These are phyloP conservation scores for Sphaerostilbella broomeana DNA, from an alignment of 2,329 filamentous ascomycete species.

Conservation along the genomic window DNA sequence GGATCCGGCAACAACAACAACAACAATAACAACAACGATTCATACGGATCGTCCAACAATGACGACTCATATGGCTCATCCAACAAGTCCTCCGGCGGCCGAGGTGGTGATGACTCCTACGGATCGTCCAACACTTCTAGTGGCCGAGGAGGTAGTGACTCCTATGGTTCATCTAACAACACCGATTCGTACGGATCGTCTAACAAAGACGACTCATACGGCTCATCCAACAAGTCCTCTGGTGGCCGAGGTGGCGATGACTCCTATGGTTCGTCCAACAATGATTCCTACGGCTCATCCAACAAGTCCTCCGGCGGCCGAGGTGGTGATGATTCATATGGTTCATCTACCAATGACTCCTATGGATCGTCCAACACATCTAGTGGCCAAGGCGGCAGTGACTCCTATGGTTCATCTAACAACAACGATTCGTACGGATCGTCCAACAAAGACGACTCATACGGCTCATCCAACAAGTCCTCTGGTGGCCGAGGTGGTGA, in stretches of 20 bases:
- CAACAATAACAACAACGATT: conserved; percentile 8
- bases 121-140: conserved; percentile 13
- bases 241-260: conserved; percentile 14
- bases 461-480: conserved; percentile 15
- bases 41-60: conserved; percentile 5
- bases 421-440: conserved; percentile 6
- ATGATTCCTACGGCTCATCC: conserved; percentile 17
- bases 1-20: conserved; percentile 16
- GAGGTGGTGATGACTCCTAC: conserved; percentile 12
- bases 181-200: conserved; percentile 16
- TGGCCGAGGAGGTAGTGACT: no score
- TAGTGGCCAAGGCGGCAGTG: conserved; percentile 4
- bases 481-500: conserved; percentile 3
- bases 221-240: conserved; percentile 5
- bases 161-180: conserved; percentile 16
- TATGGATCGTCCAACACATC: conserved; percentile 10
- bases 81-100: conserved; percentile 16
- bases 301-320: conserved; percentile 6
- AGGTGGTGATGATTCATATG: conserved; percentile 11
- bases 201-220: not conserved
- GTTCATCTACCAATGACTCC: conserved; percentile 12
- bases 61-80: conserved; percentile 19
- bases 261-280: conserved; percentile 17
- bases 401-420: conserved; percentile 11
- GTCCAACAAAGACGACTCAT: conserved; percentile 2